phyloP scores from a whole-genome alignment of 2,329 filamentous ascomycete genomes.

The Sclerotinia glacialis region DNA sequence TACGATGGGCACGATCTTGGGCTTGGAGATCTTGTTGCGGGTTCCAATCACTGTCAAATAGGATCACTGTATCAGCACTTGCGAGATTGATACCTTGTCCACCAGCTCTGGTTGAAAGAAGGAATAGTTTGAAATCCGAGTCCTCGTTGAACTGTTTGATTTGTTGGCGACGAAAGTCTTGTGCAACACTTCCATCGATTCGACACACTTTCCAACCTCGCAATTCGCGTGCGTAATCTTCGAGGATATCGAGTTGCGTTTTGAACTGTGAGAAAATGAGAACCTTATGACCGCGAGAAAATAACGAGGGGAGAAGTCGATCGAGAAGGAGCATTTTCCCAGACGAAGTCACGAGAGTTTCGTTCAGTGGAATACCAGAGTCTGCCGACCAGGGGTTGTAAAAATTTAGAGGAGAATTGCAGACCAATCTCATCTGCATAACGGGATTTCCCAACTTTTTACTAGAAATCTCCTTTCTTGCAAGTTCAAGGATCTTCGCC shows the following conservation, averaged over 20 bases:
- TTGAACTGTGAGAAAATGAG: constrained; percentile 97
- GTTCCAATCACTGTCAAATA: constrained; percentile 92
- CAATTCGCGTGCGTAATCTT: constrained; percentile 79
- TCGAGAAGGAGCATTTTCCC: constrained; percentile 97
- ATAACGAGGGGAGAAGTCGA: constrained; percentile 72
- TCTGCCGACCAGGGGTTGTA: constrained; percentile 80
- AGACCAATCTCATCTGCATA: constrained; percentile 87
- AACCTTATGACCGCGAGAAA: constrained; percentile 77
- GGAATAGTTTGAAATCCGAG: constrained; percentile 68
- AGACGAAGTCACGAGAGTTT: constrained; percentile 78
- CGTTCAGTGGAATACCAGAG: constrained; percentile 62
- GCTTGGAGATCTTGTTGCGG: constrained; percentile 96
- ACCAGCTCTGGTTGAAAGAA: constrained; percentile 86
- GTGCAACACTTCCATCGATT: constrained; percentile 84
- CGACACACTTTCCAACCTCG: constrained; percentile 79
- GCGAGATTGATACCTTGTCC: constrained; percentile 95
- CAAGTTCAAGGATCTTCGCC: constrained; percentile 68
- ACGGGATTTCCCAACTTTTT: constrained; percentile 94
- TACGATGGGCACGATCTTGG: constrained; percentile 91
- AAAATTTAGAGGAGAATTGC: constrained; percentile 94
- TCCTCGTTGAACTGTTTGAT: constrained; percentile 72
- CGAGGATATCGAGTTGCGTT: constrained; percentile 84
- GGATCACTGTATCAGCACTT: constrained; percentile 84
- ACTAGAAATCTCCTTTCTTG: constrained; percentile 78
- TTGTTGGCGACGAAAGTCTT: constrained; percentile 66